Conservation (phyloP, 805 yeast genomes). For the Maudiozyma turicensis region DNA sequence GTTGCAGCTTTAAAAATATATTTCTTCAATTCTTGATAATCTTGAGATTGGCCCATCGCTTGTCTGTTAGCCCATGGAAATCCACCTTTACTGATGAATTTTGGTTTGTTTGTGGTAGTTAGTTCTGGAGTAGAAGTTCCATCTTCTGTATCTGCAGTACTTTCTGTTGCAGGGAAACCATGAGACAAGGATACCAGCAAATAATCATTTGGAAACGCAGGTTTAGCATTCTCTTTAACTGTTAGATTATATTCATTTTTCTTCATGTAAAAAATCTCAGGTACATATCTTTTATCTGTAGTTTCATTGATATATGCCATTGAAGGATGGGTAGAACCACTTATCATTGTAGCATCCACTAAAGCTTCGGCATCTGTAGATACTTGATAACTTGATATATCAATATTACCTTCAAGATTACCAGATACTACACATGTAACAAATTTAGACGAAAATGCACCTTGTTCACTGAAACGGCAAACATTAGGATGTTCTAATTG, state of each 20-base stretch:
- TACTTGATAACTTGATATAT: constrained; percentile 83
- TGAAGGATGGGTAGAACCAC: constrained; percentile 85
- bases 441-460: constrained; percentile 74
- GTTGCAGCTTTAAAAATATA: constrained; percentile 33
- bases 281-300: constrained; percentile 73
- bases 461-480: constrained; percentile 53
- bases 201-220: constrained; percentile 90
- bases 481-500: constrained; percentile 58
- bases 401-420: constrained; percentile 80
- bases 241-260: constrained; percentile 81
- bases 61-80: constrained; percentile 80
- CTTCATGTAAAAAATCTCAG: constrained; percentile 80
- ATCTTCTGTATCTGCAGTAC: background rate
- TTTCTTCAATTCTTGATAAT: constrained; percentile 42
- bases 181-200: constrained; percentile 79
- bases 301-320: constrained; percentile 72
- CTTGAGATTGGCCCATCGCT: constrained; percentile 65
- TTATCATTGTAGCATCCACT: constrained; percentile 73
- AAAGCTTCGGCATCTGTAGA: constrained; percentile 80
- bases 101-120: constrained; percentile 30
- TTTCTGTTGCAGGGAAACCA: constrained; percentile 67
- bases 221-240: constrained; percentile 82
- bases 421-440: constrained; percentile 92
- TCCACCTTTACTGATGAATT: constrained; percentile 35
- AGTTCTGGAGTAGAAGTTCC: background rate